These are phyloP conservation scores for Penicillium crustosum DNA, from an alignment of 2,329 filamentous ascomycete genomes.

Conservation along the genomic window DNA sequence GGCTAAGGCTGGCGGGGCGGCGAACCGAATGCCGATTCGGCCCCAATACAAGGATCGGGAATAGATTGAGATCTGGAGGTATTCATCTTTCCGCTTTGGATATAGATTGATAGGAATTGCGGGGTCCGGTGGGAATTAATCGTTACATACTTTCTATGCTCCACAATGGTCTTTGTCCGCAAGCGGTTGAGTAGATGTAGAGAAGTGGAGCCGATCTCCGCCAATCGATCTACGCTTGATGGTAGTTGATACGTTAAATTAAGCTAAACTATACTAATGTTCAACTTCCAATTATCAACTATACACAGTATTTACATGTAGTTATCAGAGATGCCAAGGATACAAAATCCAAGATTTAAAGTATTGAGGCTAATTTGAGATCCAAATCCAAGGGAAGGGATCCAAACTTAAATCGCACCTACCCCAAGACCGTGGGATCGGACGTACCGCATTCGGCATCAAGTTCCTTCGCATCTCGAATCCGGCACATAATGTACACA, in stretches of 20 bases:
- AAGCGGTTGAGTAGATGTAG: constrained; percentile 13
- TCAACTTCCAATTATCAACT: no score
- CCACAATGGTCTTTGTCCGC: constrained; percentile 18
- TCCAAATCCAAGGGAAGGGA: background rate
- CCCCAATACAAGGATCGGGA: constrained; percentile 9
- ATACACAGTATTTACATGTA: no score
- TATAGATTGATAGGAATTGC: constrained; percentile 20
- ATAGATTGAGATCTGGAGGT: constrained; percentile 5
- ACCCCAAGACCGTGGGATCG: background rate
- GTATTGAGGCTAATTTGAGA: background rate
- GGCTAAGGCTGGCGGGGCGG: constrained; percentile 27
- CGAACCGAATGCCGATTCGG: constrained; percentile 28
- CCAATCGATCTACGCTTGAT: background rate
- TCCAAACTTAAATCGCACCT: background rate
- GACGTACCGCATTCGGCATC: constrained; percentile 1
- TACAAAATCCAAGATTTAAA: background rate
- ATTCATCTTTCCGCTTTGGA: constrained; percentile 12
- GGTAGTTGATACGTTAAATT: background rate
- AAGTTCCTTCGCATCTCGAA: background rate
- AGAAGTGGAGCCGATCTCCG: background rate
- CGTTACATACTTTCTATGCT: background rate
- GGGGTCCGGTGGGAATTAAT: constrained; percentile 10
- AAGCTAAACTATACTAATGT: background rate
- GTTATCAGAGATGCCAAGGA: no score
- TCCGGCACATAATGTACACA: background rate